A percentile compares a stretch with the other conserved stretches of the same genome.
Evolutionary conservation across 208 protist genomes (phyloP).

Genomic region (Crithidia mellificae): DNA sequence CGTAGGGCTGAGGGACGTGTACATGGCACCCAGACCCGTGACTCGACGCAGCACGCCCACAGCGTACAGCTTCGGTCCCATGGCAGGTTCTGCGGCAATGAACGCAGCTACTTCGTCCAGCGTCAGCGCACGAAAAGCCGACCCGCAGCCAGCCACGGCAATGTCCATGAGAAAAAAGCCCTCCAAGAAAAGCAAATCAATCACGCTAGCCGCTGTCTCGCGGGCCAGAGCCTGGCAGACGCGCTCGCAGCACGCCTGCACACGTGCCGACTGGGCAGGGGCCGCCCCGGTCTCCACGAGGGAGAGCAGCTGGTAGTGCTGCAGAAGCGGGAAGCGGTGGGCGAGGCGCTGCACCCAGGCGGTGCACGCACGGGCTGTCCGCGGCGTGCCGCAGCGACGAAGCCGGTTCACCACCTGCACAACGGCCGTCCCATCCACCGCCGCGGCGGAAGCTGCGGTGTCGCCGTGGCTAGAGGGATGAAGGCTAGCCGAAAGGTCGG

Average conservation of each 20-base stretch:
- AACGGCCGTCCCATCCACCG: slow-evolving; percentile 23
- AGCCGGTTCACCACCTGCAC: slow-evolving; percentile 55
- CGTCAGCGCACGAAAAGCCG: slow-evolving; percentile 22
- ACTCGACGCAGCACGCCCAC: slow-evolving; percentile 59
- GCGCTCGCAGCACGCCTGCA: slow-evolving; percentile 37
- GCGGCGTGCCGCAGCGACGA: slow-evolving; percentile 37
- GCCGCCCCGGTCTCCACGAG: slow-evolving; percentile 49
- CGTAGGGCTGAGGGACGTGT: slow-evolving; percentile 17
- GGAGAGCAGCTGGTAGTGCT: slow-evolving; percentile 68
- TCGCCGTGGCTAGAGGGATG: too few relatives aligned
- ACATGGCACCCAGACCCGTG: slow-evolving; percentile 20
- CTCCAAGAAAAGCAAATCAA: slow-evolving; percentile 32
- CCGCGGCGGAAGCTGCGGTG: too few relatives aligned
- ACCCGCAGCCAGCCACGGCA: slow-evolving; percentile 11
- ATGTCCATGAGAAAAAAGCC: slow-evolving; percentile 44
- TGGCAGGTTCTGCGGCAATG: slow-evolving; percentile 14
- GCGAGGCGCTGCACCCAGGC: slow-evolving; percentile 62
- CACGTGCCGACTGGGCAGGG: slow-evolving; percentile 41
- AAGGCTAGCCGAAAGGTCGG: too few relatives aligned
- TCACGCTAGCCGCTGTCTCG: slow-evolving; percentile 19
- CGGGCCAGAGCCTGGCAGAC: slow-evolving; percentile 43
- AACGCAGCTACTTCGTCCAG: slow-evolving; percentile 24
- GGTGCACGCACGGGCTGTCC: slow-evolving; percentile 41
- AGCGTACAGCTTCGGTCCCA: slow-evolving; percentile 51
- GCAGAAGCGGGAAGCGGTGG: slow-evolving; percentile 57